These are phyloP conservation scores for Brassica napus DNA, from an alignment of 345 rosid genomes.

Conservation along the genomic window DNA sequence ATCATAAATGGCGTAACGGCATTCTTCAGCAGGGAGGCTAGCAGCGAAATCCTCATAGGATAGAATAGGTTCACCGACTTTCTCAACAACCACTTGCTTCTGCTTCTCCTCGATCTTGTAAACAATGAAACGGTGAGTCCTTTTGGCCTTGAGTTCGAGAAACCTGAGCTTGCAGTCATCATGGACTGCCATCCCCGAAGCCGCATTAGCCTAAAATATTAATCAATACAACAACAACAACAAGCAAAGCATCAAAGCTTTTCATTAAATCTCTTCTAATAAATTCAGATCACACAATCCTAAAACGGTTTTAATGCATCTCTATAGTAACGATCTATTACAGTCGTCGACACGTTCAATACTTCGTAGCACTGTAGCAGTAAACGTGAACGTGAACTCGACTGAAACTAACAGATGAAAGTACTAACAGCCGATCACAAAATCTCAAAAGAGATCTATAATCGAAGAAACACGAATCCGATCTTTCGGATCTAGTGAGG, in stretches of 20 bases:
- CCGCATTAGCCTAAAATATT: constrained; percentile 50
- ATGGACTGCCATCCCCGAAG: constrained; percentile 62
- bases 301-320: too few relatives aligned
- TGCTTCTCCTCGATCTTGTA: constrained; percentile 62
- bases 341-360: too few relatives aligned
- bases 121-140: constrained; percentile 57
- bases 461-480: constrained; percentile 15
- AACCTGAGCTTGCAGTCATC: constrained; percentile 62
- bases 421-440: neutral
- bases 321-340: too few relatives aligned
- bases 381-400: too few relatives aligned
- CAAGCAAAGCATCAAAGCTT: neutral
- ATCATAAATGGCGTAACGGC: constrained; percentile 47
- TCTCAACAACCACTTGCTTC: constrained; percentile 59
- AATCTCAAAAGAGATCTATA: constrained; percentile 12
- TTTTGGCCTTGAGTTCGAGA: constrained; percentile 54
- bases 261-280: neutral
- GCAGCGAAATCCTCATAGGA: constrained; percentile 53
- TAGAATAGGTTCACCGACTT: constrained; percentile 54
- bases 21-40: constrained; percentile 57
- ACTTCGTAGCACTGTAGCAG: too few relatives aligned
- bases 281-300: too few relatives aligned
- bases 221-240: neutral
- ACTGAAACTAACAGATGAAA: too few relatives aligned
- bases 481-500: constrained; percentile 32